Conservation (phyloP, 768 basidiomycete genomes). For the Candolleomyces efflorescens region DNA sequence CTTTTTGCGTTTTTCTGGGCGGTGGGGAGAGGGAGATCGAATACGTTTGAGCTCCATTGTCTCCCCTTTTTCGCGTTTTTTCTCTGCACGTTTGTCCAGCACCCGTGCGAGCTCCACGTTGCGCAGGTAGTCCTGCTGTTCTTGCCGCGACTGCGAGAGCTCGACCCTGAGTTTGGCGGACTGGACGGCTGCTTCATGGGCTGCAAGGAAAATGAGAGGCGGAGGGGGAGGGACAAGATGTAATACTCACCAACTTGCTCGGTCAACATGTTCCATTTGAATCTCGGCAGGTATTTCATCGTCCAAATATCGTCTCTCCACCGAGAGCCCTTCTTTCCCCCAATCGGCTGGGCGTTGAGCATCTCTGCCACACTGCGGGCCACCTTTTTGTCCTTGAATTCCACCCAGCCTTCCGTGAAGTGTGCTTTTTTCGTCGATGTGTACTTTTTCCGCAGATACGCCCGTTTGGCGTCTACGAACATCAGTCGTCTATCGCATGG, state of each 20-base stretch:
- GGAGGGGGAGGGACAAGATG: not conserved
- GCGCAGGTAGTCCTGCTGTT: constrained; percentile 89
- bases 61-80: constrained; percentile 55
- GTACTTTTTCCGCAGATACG: constrained; percentile 76
- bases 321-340: constrained; percentile 84
- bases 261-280: constrained; percentile 98
- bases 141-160: constrained; percentile 78
- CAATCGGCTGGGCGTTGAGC: constrained; percentile 94
- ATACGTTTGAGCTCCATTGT: constrained; percentile 37
- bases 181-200: constrained; percentile 89
- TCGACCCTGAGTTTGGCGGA: constrained; percentile 88
- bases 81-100: constrained; percentile 73
- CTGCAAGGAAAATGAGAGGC: constrained; percentile 34
- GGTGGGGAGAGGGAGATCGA: constrained; percentile 20
- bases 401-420: constrained; percentile 97
- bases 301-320: constrained; percentile 99
- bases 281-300: constrained; percentile 96
- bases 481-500: not conserved
- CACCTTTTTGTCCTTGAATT: constrained; percentile 91
- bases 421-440: constrained; percentile 83
- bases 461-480: constrained; percentile 72
- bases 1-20: not conserved
- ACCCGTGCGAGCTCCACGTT: constrained; percentile 93
- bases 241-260: constrained; percentile 88
- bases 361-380: constrained; percentile 89